A percentile compares a stretch with the other conserved stretches of the same genome.
Conservation (phyloP, 805 yeast species). For the Groenewaldozyma tartarivorans region DNA sequence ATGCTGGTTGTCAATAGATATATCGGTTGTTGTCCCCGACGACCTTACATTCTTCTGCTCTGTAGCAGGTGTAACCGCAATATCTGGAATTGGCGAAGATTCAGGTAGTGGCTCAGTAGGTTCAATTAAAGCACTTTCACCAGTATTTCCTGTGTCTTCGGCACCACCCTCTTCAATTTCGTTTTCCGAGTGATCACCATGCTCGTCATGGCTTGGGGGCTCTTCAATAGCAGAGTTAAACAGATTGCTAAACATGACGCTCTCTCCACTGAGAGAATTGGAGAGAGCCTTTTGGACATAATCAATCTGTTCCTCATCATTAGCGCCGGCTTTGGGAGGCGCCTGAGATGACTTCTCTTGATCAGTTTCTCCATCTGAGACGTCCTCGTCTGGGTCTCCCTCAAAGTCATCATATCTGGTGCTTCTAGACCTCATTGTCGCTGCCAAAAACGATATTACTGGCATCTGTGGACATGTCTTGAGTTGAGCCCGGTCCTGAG, state of each 20-base stretch:
- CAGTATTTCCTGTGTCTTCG: not conserved
- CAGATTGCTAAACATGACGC: too few relatives aligned
- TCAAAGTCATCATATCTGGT: conserved; percentile 23
- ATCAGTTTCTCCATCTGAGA: conserved; percentile 17
- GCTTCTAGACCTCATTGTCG: conserved; percentile 41
- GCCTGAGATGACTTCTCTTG: conserved; percentile 15
- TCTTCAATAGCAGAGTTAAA: not conserved
- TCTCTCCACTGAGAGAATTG: too few relatives aligned
- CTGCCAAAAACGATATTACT: conserved; percentile 45
- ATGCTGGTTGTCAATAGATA: too few relatives aligned
- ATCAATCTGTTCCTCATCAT: conserved; percentile 4
- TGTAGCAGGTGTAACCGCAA: not conserved
- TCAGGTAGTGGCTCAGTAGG: not conserved
- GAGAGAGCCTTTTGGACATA: not conserved
- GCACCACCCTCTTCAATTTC: not conserved
- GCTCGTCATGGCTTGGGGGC: not conserved
- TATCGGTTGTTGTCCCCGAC: too few relatives aligned
- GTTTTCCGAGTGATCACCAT: not conserved
- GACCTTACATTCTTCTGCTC: not conserved
- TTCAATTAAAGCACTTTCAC: not conserved
- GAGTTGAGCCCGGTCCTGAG: conserved; percentile 23
- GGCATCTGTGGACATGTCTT: conserved; percentile 39
- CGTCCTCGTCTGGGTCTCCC: conserved; percentile 22
- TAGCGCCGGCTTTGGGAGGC: conserved; percentile 3
- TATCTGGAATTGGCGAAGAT: not conserved